These are phyloP conservation scores for Cryptococcus wingfieldii DNA, from an alignment of 1,284 basidiomycete genomes.

Conservation along the genomic window DNA sequence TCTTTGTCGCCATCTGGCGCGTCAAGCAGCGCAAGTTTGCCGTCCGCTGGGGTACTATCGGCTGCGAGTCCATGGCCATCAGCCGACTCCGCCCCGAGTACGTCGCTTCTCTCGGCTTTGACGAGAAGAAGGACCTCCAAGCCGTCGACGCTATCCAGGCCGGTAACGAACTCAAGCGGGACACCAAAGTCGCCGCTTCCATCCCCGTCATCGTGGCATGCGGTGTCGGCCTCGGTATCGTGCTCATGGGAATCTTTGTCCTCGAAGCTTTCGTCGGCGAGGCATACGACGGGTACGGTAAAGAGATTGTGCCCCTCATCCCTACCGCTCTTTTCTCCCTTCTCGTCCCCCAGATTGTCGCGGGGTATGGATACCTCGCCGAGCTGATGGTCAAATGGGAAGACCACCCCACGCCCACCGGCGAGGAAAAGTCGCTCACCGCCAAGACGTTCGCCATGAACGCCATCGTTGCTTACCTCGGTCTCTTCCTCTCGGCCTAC, in stretches of 20 bases:
- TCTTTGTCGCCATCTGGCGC: conserved; percentile 87
- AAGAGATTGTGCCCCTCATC: conserved; percentile 64
- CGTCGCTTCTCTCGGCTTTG: conserved; percentile 45
- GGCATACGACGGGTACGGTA: conserved; percentile 80
- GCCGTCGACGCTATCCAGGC: conserved; percentile 28
- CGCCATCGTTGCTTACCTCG: conserved; percentile 82
- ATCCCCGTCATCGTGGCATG: conserved; percentile 76
- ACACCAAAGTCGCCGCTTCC: conserved; percentile 67
- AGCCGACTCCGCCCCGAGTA: conserved; percentile 71
- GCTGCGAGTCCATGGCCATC: conserved; percentile 62
- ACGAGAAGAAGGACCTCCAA: conserved; percentile 28
- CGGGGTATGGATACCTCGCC: conserved; percentile 68
- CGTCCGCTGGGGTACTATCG: conserved; percentile 72
- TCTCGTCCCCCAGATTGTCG: conserved; percentile 78
- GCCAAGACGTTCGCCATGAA: conserved; percentile 88
- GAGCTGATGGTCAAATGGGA: conserved; percentile 78
- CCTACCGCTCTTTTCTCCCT: conserved; percentile 81
- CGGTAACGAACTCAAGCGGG: conserved; percentile 56
- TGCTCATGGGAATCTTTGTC: conserved; percentile 76
- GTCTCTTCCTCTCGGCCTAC: conserved; percentile 77
- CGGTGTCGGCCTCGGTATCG: conserved; percentile 62
- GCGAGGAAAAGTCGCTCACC: conserved; percentile 74
- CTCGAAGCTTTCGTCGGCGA: conserved; percentile 81
- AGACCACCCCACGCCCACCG: conserved; percentile 75
- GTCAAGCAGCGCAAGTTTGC: conserved; percentile 74